Evolutionary conservation across 1,284 basidiomycete species (phyloP).

Genomic region (Ceratobasidium sp.): DNA sequence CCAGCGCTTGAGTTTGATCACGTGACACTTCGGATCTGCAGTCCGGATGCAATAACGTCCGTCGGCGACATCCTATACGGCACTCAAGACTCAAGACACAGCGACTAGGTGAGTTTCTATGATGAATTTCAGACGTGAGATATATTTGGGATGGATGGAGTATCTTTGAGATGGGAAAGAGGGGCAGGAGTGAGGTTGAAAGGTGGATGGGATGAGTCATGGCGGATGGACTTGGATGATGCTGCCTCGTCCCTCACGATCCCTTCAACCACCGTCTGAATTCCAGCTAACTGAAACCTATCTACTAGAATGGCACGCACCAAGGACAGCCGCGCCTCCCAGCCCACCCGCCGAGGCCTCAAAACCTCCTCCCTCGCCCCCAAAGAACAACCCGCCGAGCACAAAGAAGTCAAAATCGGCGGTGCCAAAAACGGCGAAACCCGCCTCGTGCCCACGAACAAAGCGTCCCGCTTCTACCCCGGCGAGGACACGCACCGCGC

Average conservation of each 20-base stretch:
- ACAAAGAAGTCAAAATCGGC: constrained; percentile 85
- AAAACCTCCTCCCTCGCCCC: constrained; percentile 81
- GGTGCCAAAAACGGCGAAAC: constrained; percentile 93
- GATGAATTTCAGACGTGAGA: neutral
- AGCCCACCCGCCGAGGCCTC: constrained; percentile 59
- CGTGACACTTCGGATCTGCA: constrained; percentile 21
- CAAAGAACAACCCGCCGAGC: constrained; percentile 65
- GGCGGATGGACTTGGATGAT: constrained; percentile 33
- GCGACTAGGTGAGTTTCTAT: constrained; percentile 39
- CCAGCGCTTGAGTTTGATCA: constrained; percentile 15
- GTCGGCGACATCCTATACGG: constrained; percentile 33
- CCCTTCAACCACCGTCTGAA: neutral
- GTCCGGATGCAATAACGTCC: constrained; percentile 34
- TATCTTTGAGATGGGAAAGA: neutral
- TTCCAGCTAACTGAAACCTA: constrained; percentile 1
- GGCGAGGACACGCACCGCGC: constrained; percentile 92
- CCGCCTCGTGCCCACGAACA: constrained; percentile 83
- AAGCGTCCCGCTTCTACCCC: constrained; percentile 96
- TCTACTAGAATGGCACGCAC: constrained; percentile 37
- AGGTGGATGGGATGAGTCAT: constrained; percentile 23
- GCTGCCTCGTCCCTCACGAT: neutral
- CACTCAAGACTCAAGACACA: constrained; percentile 41
- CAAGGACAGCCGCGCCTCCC: constrained; percentile 38
- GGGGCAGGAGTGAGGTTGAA: neutral
- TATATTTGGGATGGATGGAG: neutral